Evolutionary conservation across 192 early-diverging fungal genomes (phyloP), one percentile per base, ranked within the genome.

Genomic region (Gigaspora rosea): DNA sequence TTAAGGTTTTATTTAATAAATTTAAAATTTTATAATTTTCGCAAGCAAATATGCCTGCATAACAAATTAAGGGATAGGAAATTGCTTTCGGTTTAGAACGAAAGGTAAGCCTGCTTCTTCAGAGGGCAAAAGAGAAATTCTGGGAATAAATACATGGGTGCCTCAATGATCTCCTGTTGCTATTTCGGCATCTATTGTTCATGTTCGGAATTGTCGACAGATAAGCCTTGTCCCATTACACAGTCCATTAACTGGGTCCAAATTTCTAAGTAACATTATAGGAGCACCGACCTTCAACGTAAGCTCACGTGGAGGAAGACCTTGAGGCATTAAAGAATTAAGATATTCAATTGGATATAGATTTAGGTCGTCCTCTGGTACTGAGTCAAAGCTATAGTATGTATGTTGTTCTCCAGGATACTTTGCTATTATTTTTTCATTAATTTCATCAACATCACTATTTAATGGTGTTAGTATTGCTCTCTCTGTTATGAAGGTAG

Each of bases 201-300:
- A 12, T 12, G 11, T 18, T 56, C 20, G 8, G 57, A 81, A 71
- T 41, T 12, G 6, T 1, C 76, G 76, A 13, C 67, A 57, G 20
- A 82, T 77, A 3, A 82, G 48, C 0, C 75, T 15, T 27, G 74
- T 79, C 0, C 81, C 75, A 63, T 77, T 82, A 32, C 78, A 82
- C 7, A 82, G 65, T 3, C 78, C 78, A 3, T 69, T 27, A 16
- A 36, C n/a, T 35, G 74, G 78, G 33, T 76, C 33, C 1, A 82
- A 5, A 32, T 82, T 79, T 47, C 73, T 50, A 50, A 52, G 18
- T 52, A 27, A 51, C 22, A 72, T 35, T 18, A 50, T 36, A 18
- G 77, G 73, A 15, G 62, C 47, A 32, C 56, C 50, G 15, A 75
- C 48, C 56, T 81, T 81, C 12, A 81, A 41, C 27, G 1, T 36